phyloP scores from a whole-genome alignment of 208 protist genomes.

The Porcisia hertigi region DNA sequence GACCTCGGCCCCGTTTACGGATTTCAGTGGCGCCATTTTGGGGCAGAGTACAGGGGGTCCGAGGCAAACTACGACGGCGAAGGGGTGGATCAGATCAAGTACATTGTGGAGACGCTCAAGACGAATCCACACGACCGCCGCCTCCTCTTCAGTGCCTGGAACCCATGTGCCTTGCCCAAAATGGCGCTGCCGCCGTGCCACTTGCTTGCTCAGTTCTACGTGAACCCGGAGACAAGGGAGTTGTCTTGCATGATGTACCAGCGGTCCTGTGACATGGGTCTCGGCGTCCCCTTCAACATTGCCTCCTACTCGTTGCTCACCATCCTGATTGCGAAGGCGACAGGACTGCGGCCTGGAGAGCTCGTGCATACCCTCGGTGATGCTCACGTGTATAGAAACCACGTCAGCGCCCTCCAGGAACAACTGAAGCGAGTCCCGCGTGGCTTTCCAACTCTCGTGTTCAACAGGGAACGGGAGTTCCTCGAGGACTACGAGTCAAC shows the following conservation, averaged over 20 bases:
- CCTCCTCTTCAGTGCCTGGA: slow-evolving; percentile 98
- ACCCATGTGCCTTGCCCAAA: slow-evolving; percentile 90
- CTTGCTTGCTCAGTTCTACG: slow-evolving; percentile 97
- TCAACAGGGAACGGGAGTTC: slow-evolving; percentile 64
- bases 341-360: slow-evolving; percentile 94
- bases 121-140: slow-evolving; percentile 95
- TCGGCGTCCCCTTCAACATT: slow-evolving; percentile 99
- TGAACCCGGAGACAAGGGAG: slow-evolving; percentile 85
- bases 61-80: slow-evolving; percentile 92
- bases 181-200: slow-evolving; percentile 99
- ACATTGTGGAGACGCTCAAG: slow-evolving; percentile 91
- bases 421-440: slow-evolving; percentile 92
- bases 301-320: slow-evolving; percentile 97
- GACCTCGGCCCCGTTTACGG: slow-evolving; percentile 99
- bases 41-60: slow-evolving; percentile 89
- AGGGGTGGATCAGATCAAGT: slow-evolving; percentile 96
- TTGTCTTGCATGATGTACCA: slow-evolving; percentile 96
- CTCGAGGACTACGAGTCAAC: slow-evolving; percentile 93
- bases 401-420: slow-evolving; percentile 95
- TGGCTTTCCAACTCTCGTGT: slow-evolving; percentile 92
- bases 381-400: slow-evolving; percentile 98
- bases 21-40: slow-evolving; percentile 99
- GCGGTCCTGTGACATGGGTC: slow-evolving; percentile 96
- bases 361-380: slow-evolving; percentile 98
- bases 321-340: slow-evolving; percentile 91